Base-by-base conservation (phyloP, 2,329 filamentous ascomycete species). In the Cytospora piceae region DNA sequence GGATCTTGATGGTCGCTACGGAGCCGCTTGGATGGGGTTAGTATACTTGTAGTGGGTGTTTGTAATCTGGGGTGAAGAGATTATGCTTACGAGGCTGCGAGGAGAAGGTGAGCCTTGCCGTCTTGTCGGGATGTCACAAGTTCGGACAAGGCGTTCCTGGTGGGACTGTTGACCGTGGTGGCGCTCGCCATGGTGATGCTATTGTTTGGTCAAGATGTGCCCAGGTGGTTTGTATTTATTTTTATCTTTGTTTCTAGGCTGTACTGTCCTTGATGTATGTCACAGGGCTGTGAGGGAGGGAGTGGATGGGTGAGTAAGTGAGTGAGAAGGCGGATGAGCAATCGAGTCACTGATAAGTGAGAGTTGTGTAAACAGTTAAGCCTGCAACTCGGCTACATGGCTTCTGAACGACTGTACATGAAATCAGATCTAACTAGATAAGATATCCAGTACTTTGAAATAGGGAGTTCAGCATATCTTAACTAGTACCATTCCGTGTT, bases 1-100 rank as follows among this genome's bases (percentile, higher is more conserved):
- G 87, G 3, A 93, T 80, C 74, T 97, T 97, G 73, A 97, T 96
- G 8, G 91, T 93, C 17, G 94, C 94, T n/a, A 96, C 92, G 0
- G 90, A 82, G 32, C 81, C 79, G 34, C 34, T 37, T 15, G 11
- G 34, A 11, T 34, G 32, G 32, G 32, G 32, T 34, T 34, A 34
- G 32, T 34, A 29, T 29, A 11, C 1, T 34, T 5, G 32, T 34
- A 9, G 34, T 37, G 34, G 3, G 11, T 37, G 11, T 15, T 15
- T 34, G 32, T 34, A 11, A 34, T 11, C 11, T 34, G 32, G 32
- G 11, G 31, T 5, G 31, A 32, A 32, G 9, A n/a, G n/a, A 34
- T 37, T 4, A 4, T 29, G 12, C 34, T 37, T 37, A 37, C 8
- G 69, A 68, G 53, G 61, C 64, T 8, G 67, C 67, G 34, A 68